Conservation (phyloP, 495 filamentous ascomycete species). For the Rostrohypoxylon terebratum region DNA sequence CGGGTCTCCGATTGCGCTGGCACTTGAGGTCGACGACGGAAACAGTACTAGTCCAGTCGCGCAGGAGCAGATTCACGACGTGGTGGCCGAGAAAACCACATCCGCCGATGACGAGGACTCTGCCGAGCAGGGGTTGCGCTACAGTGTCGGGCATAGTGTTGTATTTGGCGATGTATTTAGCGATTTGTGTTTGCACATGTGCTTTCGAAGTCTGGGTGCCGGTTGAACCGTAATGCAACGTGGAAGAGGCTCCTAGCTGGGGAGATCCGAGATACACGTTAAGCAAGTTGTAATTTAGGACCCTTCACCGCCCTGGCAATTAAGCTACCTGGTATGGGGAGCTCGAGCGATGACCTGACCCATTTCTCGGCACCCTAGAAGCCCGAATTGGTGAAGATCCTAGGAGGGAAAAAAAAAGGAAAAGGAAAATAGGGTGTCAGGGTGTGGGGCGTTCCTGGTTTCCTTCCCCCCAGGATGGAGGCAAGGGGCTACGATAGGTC, state of each 20-base stretch:
- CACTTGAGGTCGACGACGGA: constrained; percentile 90
- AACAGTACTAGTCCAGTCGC: constrained; percentile 68
- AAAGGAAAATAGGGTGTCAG: constrained; percentile 22
- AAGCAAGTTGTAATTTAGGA: constrained; percentile 5
- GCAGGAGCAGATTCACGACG: constrained; percentile 70
- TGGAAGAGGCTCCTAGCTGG: not conserved
- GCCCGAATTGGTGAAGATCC: constrained; percentile 15
- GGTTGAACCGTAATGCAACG: constrained; percentile 4
- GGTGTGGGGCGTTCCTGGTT: constrained; percentile 35
- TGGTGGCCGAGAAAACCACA: constrained; percentile 79
- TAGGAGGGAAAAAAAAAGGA: constrained; percentile 3
- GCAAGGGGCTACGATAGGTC: constrained; percentile 3
- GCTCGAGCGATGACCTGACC: constrained; percentile 2
- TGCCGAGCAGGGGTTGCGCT: constrained; percentile 61
- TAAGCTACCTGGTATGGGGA: constrained; percentile 13
- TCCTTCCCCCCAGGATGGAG: constrained; percentile 26
- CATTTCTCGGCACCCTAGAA: constrained; percentile 20
- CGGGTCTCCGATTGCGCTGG: constrained; percentile 76
- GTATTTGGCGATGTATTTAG: not conserved
- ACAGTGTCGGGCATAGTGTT: constrained; percentile 26
- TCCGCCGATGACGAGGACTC: constrained; percentile 74
- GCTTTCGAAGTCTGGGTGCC: not conserved
- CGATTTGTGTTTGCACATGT: not conserved
- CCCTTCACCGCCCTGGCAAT: constrained; percentile 40
- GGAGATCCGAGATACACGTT: not conserved